phyloP scores from a whole-genome alignment of 2,329 filamentous ascomycete species.

The Fusarium illudens region DNA sequence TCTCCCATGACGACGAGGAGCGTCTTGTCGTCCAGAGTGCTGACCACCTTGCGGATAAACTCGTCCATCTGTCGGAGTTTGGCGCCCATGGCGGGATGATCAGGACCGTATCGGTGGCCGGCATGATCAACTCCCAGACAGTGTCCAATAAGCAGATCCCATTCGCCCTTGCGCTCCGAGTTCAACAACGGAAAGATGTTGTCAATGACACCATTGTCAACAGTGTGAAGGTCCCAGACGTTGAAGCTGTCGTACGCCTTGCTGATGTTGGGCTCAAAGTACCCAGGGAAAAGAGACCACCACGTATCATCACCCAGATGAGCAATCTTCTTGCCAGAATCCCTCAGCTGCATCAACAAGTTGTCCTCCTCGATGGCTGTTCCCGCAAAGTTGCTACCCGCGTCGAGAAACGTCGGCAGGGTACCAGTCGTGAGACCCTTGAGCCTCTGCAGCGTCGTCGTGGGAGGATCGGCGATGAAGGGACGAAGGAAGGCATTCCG shows the following conservation, averaged over 20 bases:
- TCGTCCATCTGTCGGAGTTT: slow-evolving; percentile 93
- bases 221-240: slow-evolving; percentile 96
- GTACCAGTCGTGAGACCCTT: slow-evolving; percentile 97
- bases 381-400: slow-evolving; percentile 93
- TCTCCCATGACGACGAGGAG: slow-evolving; percentile 97
- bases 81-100: slow-evolving; percentile 88
- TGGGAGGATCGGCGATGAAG: slow-evolving; percentile 97
- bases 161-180: slow-evolving; percentile 69
- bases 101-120: slow-evolving; percentile 92
- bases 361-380: slow-evolving; percentile 96
- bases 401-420: slow-evolving; percentile 91
- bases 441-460: slow-evolving; percentile 87
- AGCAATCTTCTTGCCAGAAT: slow-evolving; percentile 77
- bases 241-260: slow-evolving; percentile 96
- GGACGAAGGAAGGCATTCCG: slow-evolving; percentile 88
- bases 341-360: slow-evolving; percentile 70
- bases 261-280: slow-evolving; percentile 88
- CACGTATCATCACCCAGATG: slow-evolving; percentile 99
- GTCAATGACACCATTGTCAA: slow-evolving; percentile 93
- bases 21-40: slow-evolving; percentile 81
- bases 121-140: slow-evolving; percentile 96
- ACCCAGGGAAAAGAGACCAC: slow-evolving; percentile 91
- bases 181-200: slow-evolving; percentile 87
- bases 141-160: slow-evolving; percentile 96
- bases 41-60: slow-evolving; percentile 76